Evolutionary conservation across 805 yeast genomes (phyloP).

Genomic region (Schwanniomyces yamadae): DNA sequence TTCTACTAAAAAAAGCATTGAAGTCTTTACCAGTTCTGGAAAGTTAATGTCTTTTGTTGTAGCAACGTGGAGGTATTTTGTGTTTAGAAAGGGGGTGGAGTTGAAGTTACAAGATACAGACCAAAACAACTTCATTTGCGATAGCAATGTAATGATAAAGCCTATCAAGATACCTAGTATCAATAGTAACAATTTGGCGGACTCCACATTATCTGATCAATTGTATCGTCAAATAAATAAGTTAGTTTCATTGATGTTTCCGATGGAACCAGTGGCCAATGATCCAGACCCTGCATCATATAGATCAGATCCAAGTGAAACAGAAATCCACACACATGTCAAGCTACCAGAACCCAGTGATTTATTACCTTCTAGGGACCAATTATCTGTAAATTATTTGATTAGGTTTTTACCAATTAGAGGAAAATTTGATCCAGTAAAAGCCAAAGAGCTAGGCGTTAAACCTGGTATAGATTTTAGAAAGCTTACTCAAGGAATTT

Average conservation of each 20-base stretch:
- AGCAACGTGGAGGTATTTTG: constrained; percentile 83
- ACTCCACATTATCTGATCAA: constrained; percentile 4
- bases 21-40: constrained; percentile 47
- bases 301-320: constrained; percentile 35
- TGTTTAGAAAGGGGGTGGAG: constrained; percentile 71
- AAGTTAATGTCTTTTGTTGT: constrained; percentile 48
- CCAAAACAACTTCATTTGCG: constrained; percentile 30
- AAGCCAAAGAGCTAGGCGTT: constrained; percentile 68
- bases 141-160: constrained; percentile 36
- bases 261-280: constrained; percentile 44
- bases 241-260: constrained; percentile 57
- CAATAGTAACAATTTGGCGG: neutral
- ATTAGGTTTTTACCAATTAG: constrained; percentile 63
- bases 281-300: constrained; percentile 37
- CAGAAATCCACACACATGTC: constrained; percentile 40
- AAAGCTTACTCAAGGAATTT: constrained; percentile 56
- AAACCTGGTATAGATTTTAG: constrained; percentile 62
- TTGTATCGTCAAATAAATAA: constrained; percentile 23
- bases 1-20: constrained; percentile 60
- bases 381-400: constrained; percentile 63
- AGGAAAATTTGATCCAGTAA: constrained; percentile 70
- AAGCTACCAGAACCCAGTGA: constrained; percentile 24
- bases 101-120: constrained; percentile 37
- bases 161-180: constrained; percentile 30
- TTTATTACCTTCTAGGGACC: constrained; percentile 27